Evolutionary conservation across 2,329 filamentous ascomycete species (phyloP), one percentile per base, ranked within the genome.

Genomic region (Metarhizium rileyi): DNA sequence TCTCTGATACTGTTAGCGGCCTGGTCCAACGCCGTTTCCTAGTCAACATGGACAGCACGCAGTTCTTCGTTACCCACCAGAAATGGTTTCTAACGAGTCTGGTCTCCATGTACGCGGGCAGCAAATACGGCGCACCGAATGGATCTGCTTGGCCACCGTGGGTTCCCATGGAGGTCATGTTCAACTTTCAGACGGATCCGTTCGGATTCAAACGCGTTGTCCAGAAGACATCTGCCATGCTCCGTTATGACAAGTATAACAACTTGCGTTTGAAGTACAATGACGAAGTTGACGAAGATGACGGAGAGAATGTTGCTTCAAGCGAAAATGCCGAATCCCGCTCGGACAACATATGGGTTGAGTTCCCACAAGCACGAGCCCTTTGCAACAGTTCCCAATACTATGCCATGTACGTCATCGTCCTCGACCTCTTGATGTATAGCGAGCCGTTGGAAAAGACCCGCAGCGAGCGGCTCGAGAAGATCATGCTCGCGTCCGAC

Each of bases 141-240:
- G 89, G 89, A 9, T 88, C 90, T 3, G 83, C 87, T 16, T 99
- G 94, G 93, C 93, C 93, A 10, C 93, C 93, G 1, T 99, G 93
- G 93, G 88, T 97, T 44, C 93, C 93, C 0, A 85, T 98, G 71
- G 93, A 99, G 68, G 88, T 95, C 59, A 96, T 98, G 85, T 96
- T 95, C 61, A 90, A 97, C 66, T 98, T 96, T 66, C 75, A 91
- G 56, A 78, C 86, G 5, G 90, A 95, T 65, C 91, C 93, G 0
- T 95, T 95, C 61, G 93, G 94, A n/a, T 98, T 98, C 74, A 91
- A 91, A 64, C 83, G 93, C 52, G 90, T 98, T 27, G 90, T 99
- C 10, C 89, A 97, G 65, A 91, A 94, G 66, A 98, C 93, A 1
- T 98, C 91, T 5, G 93, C 91, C 22, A 90, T 86, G 71, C 75